These are phyloP conservation scores for Euphrasia arctica DNA, from an alignment of 305 asterid species.

Conservation along the genomic window DNA sequence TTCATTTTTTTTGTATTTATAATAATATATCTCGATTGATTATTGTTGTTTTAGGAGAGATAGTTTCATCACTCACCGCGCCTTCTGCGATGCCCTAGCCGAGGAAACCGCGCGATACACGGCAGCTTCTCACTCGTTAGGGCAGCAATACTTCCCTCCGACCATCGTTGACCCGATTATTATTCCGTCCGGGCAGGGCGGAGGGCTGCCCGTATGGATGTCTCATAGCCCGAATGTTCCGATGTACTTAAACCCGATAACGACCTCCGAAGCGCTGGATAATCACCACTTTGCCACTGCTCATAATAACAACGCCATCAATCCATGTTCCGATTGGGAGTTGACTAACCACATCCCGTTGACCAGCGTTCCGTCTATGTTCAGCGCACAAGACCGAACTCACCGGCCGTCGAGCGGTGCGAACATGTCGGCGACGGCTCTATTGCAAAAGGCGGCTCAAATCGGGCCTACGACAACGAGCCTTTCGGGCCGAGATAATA, in stretches of 20 bases:
- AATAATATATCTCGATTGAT: no score
- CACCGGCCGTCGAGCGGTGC: background rate
- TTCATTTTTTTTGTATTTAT: no score
- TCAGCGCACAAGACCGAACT: background rate
- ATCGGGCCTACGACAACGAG: constrained; percentile 59
- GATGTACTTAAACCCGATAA: constrained; percentile 25
- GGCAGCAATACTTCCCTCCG: constrained; percentile 40
- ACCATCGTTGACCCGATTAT: constrained; percentile 15
- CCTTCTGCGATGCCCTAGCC: constrained; percentile 89
- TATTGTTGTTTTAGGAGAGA: constrained; percentile 52
- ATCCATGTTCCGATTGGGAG: background rate
- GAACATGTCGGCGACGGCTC: constrained; percentile 68
- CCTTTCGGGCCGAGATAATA: constrained; percentile 23
- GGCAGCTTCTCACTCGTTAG: constrained; percentile 57
- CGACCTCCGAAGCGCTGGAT: constrained; percentile 17
- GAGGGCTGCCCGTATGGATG: constrained; percentile 54
- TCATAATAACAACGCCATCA: background rate
- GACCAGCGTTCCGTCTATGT: background rate
- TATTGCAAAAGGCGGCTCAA: constrained; percentile 82
- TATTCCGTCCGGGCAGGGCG: constrained; percentile 13
- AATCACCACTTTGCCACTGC: background rate
- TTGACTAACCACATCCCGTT: background rate
- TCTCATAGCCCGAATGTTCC: constrained; percentile 28
- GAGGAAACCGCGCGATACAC: constrained; percentile 83
- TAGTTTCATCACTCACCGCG: constrained; percentile 92